Evolutionary conservation across 2,329 filamentous ascomycete genomes (phyloP).

Genomic region (Epichloe glyceriae): DNA sequence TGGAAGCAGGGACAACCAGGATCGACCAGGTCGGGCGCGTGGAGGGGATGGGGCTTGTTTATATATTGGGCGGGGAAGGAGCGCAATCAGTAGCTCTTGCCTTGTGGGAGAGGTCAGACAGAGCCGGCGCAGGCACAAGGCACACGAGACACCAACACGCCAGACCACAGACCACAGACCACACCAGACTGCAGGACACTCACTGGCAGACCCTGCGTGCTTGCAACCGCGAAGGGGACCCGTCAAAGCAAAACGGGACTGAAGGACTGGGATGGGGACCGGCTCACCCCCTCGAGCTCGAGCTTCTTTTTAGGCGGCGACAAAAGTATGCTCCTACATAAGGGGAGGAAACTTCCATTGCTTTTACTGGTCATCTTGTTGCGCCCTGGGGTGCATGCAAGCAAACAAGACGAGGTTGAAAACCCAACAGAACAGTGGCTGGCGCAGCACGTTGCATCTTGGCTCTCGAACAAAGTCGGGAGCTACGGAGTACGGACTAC

Average conservation of each 20-base stretch:
- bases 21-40: conserved; percentile 36
- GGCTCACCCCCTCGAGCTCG: conserved; percentile 1
- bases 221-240: background rate
- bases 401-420: background rate
- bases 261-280: background rate
- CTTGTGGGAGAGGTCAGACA: conserved; percentile 1
- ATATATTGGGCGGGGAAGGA: conserved; percentile 46
- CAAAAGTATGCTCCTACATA: too few relatives aligned
- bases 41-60: conserved; percentile 41
- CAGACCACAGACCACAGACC: too few relatives aligned
- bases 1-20: conserved; percentile 19
- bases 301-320: background rate
- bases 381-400: background rate
- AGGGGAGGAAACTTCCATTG: too few relatives aligned
- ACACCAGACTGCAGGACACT: background rate
- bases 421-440: background rate
- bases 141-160: background rate
- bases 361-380: background rate
- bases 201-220: background rate
- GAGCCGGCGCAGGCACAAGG: conserved; percentile 1
- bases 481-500: background rate
- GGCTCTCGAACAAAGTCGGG: background rate
- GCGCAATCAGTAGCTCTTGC: conserved; percentile 37
- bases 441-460: background rate
- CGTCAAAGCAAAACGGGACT: background rate